Evolutionary conservation across 306 rosid genomes (phyloP).

Genomic region (Albizia julibrissin): DNA sequence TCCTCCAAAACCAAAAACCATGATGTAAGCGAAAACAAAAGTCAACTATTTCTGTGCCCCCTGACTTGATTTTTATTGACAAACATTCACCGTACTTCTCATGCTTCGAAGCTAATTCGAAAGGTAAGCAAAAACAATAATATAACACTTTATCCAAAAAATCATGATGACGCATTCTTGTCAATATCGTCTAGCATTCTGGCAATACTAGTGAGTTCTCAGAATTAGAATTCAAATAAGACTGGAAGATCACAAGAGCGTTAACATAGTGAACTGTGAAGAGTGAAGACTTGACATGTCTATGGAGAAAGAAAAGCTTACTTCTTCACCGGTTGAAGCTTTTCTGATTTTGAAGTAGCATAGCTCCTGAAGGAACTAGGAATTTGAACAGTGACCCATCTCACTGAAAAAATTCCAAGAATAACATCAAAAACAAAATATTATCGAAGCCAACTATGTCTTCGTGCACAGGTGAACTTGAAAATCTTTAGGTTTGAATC

Average conservation of each 20-base stretch:
- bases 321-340: constrained; percentile 58
- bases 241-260: background rate
- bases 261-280: background rate
- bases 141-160: background rate
- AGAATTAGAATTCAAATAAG: background rate
- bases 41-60: background rate
- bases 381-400: constrained; percentile 44
- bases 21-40: background rate
- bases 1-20: background rate
- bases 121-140: constrained; percentile 10
- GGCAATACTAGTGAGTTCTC: background rate
- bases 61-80: background rate
- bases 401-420: constrained; percentile 36
- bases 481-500: background rate
- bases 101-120: background rate
- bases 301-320: constrained; percentile 43
- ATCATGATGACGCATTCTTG: background rate
- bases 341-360: constrained; percentile 55
- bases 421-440: constrained; percentile 15
- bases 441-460: constrained; percentile 5
- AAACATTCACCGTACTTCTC: background rate
- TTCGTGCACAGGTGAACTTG: background rate
- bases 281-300: background rate
- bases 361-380: constrained; percentile 46
- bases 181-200: too few relatives aligned